Conservation (phyloP, 352 stramenopile genomes). For the Discostella stelligera region DNA sequence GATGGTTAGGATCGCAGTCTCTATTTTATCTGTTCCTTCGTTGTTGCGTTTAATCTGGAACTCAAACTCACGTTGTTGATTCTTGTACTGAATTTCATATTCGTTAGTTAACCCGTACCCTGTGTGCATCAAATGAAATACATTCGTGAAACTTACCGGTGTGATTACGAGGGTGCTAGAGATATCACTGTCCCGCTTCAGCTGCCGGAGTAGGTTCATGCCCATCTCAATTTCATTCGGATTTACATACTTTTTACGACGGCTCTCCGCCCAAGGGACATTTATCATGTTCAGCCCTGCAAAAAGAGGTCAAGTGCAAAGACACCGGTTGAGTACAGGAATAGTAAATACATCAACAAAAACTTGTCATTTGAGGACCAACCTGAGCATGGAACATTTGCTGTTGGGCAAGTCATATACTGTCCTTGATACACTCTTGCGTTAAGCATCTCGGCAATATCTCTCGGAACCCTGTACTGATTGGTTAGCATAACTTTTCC, state of each 20-base stretch:
- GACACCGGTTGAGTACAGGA: neutral
- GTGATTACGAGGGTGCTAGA: slow-evolving; percentile 45
- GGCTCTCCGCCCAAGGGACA: slow-evolving; percentile 16
- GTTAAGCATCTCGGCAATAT: slow-evolving; percentile 54
- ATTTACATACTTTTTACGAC: slow-evolving; percentile 51
- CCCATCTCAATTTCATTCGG: slow-evolving; percentile 37
- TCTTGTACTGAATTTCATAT: slow-evolving; percentile 38
- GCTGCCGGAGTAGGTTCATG: slow-evolving; percentile 22
- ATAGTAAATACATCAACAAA: neutral
- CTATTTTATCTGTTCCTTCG: neutral
- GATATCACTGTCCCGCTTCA: slow-evolving; percentile 30
- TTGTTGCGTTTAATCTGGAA: slow-evolving; percentile 23
- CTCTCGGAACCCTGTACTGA: slow-evolving; percentile 44
- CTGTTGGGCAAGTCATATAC: slow-evolving; percentile 32
- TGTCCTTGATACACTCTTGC: slow-evolving; percentile 38
- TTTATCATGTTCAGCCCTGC: slow-evolving; percentile 33
- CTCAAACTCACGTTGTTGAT: slow-evolving; percentile 45
- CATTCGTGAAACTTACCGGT: slow-evolving; percentile 45
- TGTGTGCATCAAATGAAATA: neutral
- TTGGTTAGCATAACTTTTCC: slow-evolving; percentile 40
- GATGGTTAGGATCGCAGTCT: slow-evolving; percentile 36
- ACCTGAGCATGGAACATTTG: slow-evolving; percentile 31
- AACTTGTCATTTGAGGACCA: neutral
- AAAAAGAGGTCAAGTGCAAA: neutral
- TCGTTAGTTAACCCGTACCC: neutral